Conservation (phyloP, 2,329 filamentous ascomycete species). For the Scedosporium minutisporum region DNA sequence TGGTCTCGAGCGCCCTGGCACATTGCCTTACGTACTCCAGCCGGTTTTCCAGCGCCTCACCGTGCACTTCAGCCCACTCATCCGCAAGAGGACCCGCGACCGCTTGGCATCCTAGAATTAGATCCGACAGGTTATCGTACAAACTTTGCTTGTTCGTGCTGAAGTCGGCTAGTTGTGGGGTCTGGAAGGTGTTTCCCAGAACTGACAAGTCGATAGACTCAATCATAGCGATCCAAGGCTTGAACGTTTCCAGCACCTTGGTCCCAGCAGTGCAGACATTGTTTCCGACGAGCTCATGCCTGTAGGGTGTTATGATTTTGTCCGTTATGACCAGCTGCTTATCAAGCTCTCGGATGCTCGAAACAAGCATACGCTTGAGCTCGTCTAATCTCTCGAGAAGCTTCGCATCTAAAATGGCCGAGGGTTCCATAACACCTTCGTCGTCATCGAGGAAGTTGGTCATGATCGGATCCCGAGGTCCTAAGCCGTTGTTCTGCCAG, state of each 20-base stretch:
- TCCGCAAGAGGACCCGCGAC: constrained; percentile 87
- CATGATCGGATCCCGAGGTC: constrained; percentile 59
- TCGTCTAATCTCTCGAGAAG: constrained; percentile 79
- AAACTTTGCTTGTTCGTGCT: constrained; percentile 83
- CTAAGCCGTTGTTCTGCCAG: constrained; percentile 68
- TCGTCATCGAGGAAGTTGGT: constrained; percentile 83
- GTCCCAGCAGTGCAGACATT: constrained; percentile 69
- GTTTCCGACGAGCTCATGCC: constrained; percentile 73
- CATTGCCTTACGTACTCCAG: constrained; percentile 71
- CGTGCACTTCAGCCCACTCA: constrained; percentile 90
- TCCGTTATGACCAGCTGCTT: constrained; percentile 70
- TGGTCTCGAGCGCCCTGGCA: constrained; percentile 72
- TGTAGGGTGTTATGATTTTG: constrained; percentile 69
- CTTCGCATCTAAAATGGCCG: constrained; percentile 61
- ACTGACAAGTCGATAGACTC: constrained; percentile 86
- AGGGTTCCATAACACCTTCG: constrained; percentile 63
- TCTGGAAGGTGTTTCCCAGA: constrained; percentile 68
- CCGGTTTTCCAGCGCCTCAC: constrained; percentile 79
- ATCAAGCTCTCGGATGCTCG: constrained; percentile 77
- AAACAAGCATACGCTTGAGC: constrained; percentile 73
- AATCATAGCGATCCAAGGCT: constrained; percentile 78
- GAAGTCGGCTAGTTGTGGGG: constrained; percentile 79
- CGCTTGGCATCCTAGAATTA: constrained; percentile 78
- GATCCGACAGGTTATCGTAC: constrained; percentile 87
- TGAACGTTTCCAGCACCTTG: constrained; percentile 79